Evolutionary conservation across 192 early-diverging fungal species (phyloP).

Genomic region (Entomortierella chlamydospora): DNA sequence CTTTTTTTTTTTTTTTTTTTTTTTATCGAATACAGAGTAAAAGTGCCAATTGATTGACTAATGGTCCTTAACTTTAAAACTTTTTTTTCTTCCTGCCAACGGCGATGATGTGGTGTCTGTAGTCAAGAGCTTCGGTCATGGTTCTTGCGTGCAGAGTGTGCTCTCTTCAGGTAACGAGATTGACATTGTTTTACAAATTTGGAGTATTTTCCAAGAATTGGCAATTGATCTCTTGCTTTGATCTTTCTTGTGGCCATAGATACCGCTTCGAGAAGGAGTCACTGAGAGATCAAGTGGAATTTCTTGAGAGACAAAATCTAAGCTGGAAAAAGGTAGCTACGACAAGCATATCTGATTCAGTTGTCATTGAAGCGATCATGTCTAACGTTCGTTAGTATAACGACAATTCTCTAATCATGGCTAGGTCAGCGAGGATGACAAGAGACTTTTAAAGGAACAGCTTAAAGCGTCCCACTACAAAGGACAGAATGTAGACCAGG

Average conservation of each 20-base stretch:
- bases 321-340: constrained; percentile 66
- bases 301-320: constrained; percentile 62
- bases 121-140: constrained; percentile 79
- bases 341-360: too few relatives aligned
- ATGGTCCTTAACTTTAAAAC: not conserved
- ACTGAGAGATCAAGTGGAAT: constrained; percentile 62
- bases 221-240: not conserved
- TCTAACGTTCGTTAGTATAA: too few relatives aligned
- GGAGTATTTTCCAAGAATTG: too few relatives aligned
- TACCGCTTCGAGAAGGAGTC: constrained; percentile 58
- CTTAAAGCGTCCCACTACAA: constrained; percentile 35
- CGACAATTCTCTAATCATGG: not conserved
- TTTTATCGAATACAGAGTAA: too few relatives aligned
- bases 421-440: constrained; percentile 52
- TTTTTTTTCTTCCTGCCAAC: not conserved
- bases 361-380: too few relatives aligned
- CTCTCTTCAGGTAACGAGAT: constrained; percentile 66
- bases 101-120: not conserved
- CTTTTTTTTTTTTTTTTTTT: not conserved
- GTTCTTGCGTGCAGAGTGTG: constrained; percentile 79
- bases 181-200: too few relatives aligned
- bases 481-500: constrained; percentile 34
- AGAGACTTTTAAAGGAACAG: constrained; percentile 30
- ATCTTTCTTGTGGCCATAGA: constrained; percentile 18
- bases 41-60: too few relatives aligned